These are phyloP conservation scores for Mycena epipterygia DNA, from an alignment of 768 basidiomycete species.

Conservation along the genomic window DNA sequence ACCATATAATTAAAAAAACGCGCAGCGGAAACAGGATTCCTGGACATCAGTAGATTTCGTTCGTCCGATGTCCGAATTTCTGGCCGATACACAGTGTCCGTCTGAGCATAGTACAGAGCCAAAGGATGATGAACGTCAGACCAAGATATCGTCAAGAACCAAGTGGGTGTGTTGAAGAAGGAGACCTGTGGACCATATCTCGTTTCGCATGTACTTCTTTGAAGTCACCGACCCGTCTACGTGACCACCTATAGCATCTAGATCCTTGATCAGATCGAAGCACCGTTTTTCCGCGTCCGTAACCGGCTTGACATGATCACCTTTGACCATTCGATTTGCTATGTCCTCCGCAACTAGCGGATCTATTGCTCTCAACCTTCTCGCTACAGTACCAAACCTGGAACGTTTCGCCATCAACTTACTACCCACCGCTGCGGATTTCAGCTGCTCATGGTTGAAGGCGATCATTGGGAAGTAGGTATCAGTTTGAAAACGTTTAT, in stretches of 20 bases:
- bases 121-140: constrained; percentile 48
- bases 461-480: constrained; percentile 48
- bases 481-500: constrained; percentile 35
- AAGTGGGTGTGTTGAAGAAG: constrained; percentile 42
- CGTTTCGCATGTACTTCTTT: constrained; percentile 47
- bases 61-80: neutral
- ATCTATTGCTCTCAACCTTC: constrained; percentile 40
- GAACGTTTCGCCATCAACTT: constrained; percentile 43
- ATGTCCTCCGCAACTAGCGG: constrained; percentile 36
- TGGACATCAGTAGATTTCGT: neutral
- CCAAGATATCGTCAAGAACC: constrained; percentile 50
- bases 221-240: constrained; percentile 43
- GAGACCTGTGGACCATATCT: constrained; percentile 47
- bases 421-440: constrained; percentile 41
- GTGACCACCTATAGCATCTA: constrained; percentile 51
- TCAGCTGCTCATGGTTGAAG: constrained; percentile 58
- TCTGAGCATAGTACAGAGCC: constrained; percentile 48
- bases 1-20: constrained; percentile 40
- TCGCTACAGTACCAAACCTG: constrained; percentile 43
- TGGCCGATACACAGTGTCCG: constrained; percentile 38
- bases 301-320: constrained; percentile 41
- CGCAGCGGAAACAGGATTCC: constrained; percentile 38
- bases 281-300: constrained; percentile 50
- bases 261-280: constrained; percentile 48
- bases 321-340: constrained; percentile 37